Percentiles rank a stretch among this genome's conserved stretches.
These are phyloP conservation scores for Selaginella moellendorffii DNA, from an alignment of 75 land plant species.

Conservation along the genomic window DNA sequence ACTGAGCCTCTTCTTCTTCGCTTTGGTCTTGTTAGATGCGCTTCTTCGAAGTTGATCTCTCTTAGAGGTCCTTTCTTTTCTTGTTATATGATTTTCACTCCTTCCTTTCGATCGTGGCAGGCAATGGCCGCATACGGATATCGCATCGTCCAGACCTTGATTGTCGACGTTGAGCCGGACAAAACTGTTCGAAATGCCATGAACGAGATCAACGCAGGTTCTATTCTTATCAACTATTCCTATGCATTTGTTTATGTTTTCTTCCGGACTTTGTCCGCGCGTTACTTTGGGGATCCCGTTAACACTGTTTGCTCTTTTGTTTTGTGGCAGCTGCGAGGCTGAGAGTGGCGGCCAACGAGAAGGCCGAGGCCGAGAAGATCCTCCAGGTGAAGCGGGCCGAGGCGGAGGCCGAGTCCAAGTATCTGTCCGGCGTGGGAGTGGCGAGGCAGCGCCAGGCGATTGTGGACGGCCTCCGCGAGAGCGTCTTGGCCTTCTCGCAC, in stretches of 20 bases:
- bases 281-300: no score
- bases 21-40: neutral
- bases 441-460: conserved; percentile 87
- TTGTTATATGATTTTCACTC: conserved; percentile 4
- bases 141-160: conserved; percentile 71
- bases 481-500: conserved; percentile 68
- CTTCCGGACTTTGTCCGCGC: no score
- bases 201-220: conserved; percentile 97
- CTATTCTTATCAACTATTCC: no score
- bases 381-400: neutral
- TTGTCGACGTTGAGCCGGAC: conserved; percentile 83
- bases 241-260: no score
- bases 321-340: no score
- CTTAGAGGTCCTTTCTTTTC: neutral
- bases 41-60: no score
- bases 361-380: neutral
- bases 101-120: no score
- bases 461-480: conserved; percentile 83
- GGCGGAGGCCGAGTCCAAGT: neutral
- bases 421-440: conserved; percentile 46
- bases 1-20: neutral
- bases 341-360: neutral
- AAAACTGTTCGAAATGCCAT: conserved; percentile 79
- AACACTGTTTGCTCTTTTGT: no score
- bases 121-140: conserved; percentile 85